phyloP scores from a whole-genome alignment of 768 basidiomycete genomes.

The Hericium alpestre region DNA sequence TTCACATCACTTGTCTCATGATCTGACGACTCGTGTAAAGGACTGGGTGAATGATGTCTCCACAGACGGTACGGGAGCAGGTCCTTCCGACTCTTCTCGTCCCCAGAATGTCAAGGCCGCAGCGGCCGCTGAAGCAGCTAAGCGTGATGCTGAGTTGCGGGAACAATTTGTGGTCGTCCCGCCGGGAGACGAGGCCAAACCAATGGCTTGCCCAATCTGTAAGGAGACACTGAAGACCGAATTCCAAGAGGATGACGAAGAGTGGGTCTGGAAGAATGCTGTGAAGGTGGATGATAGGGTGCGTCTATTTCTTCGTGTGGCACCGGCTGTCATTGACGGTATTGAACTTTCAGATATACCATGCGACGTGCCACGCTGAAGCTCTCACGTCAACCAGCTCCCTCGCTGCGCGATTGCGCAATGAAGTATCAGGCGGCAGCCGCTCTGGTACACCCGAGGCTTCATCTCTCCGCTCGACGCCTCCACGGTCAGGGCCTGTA shows the following conservation, averaged over 20 bases:
- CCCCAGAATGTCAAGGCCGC: slow-evolving; percentile 45
- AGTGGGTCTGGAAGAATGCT: slow-evolving; percentile 96
- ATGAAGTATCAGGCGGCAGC: slow-evolving; percentile 42
- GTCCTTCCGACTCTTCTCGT: slow-evolving; percentile 42
- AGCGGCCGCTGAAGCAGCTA: slow-evolving; percentile 53
- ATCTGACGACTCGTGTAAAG: slow-evolving; percentile 28
- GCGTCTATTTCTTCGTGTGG: slow-evolving; percentile 18
- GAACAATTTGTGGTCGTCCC: slow-evolving; percentile 81
- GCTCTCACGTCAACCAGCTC: slow-evolving; percentile 41
- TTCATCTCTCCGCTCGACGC: slow-evolving; percentile 24
- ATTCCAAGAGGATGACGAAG: slow-evolving; percentile 91
- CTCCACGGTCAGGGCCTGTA: slow-evolving; percentile 21
- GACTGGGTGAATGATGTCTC: slow-evolving; percentile 78
- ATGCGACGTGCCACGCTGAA: slow-evolving; percentile 91
- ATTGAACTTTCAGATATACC: slow-evolving; percentile 55
- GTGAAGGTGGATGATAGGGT: slow-evolving; percentile 76
- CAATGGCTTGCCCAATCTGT: slow-evolving; percentile 88
- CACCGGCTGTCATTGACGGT: neutral
- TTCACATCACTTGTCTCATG: neutral
- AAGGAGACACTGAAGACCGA: slow-evolving; percentile 88
- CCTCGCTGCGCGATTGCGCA: slow-evolving; percentile 60
- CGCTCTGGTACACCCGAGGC: slow-evolving; percentile 71
- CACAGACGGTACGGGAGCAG: slow-evolving; percentile 58
- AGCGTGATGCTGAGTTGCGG: slow-evolving; percentile 66
- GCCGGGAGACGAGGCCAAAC: slow-evolving; percentile 76